Percentiles rank a stretch among this genome's conserved stretches.
Evolutionary conservation across 768 basidiomycete species (phyloP).

Genomic region (Leccinum variicolor): DNA sequence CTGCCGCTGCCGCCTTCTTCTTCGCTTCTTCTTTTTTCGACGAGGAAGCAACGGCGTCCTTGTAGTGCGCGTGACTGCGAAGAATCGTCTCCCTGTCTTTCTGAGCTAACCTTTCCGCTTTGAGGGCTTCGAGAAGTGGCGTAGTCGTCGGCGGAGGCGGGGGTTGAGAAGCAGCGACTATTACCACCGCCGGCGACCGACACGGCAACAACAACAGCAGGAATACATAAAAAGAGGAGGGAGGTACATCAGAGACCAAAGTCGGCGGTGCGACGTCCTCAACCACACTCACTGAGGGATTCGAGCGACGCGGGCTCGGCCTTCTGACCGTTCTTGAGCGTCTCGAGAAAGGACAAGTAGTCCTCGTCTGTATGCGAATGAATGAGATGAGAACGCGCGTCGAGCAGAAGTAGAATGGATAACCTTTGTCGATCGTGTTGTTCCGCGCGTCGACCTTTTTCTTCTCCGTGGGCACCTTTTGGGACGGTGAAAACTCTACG

Average conservation of each 20-base stretch:
- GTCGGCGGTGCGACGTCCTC: not conserved
- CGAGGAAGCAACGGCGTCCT: conserved; percentile 37
- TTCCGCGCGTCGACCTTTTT: conserved; percentile 78
- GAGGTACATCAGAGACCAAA: not conserved
- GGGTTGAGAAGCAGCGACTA: conserved; percentile 65
- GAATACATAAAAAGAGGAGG: not conserved
- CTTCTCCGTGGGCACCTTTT: conserved; percentile 73
- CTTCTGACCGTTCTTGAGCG: conserved; percentile 51
- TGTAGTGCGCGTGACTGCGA: conserved; percentile 72
- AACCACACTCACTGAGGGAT: conserved; percentile 32
- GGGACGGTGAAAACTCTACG: conserved; percentile 93
- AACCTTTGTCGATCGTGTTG: conserved; percentile 78
- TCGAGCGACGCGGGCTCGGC: conserved; percentile 66
- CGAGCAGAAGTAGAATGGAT: not conserved
- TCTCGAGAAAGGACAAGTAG: conserved; percentile 77
- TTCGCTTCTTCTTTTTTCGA: conserved; percentile 40
- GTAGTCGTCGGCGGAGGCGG: conserved; percentile 73
- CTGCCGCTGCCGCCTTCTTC: conserved; percentile 27
- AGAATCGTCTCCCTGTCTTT: conserved; percentile 72
- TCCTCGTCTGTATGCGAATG: conserved; percentile 66
- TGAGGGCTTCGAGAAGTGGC: conserved; percentile 89
- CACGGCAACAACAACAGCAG: not conserved
- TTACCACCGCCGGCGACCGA: not conserved
- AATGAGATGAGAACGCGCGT: not conserved
- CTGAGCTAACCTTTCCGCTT: conserved; percentile 64